These are phyloP conservation scores for Leishmania tropica DNA, from an alignment of 208 protist genomes.

Conservation along the genomic window DNA sequence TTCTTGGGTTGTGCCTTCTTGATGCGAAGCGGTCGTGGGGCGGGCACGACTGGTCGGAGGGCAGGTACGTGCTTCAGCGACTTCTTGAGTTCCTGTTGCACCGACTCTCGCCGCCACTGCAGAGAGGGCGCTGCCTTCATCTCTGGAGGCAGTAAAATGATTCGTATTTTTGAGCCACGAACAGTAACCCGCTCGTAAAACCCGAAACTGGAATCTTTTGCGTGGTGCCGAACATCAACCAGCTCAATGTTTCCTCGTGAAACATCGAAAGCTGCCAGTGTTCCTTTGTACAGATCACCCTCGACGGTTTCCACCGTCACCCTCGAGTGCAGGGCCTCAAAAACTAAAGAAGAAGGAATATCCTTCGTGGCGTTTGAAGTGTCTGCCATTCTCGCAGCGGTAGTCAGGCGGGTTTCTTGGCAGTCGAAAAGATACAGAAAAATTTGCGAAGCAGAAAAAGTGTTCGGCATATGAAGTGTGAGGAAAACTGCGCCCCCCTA, in stretches of 20 bases:
- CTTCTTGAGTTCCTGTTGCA: conserved; percentile 59
- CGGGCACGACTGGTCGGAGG: not conserved
- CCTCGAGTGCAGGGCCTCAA: conserved; percentile 41
- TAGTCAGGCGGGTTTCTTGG: not conserved
- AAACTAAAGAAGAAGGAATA: conserved; percentile 43
- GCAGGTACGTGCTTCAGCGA: conserved; percentile 21
- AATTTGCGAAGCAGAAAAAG: not conserved
- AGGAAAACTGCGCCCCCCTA: too few relatives aligned
- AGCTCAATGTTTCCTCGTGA: conserved; percentile 64
- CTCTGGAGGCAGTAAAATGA: conserved; percentile 67
- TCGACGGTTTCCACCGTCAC: conserved; percentile 69
- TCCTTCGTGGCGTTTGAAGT: conserved; percentile 18
- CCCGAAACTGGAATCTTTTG: conserved; percentile 55
- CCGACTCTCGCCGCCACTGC: conserved; percentile 44
- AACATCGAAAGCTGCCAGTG: conserved; percentile 43
- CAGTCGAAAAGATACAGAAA: too few relatives aligned
- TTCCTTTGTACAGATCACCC: conserved; percentile 51
- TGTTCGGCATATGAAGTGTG: not conserved
- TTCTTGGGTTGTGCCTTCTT: conserved; percentile 24
- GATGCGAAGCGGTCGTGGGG: not conserved
- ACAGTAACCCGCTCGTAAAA: conserved; percentile 60
- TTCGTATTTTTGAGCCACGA: conserved; percentile 40
- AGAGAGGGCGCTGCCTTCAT: conserved; percentile 57
- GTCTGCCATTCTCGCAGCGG: not conserved
- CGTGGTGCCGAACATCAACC: conserved; percentile 49